Percentiles rank a stretch among this genome's conserved stretches.
Conservation (phyloP, 2,329 filamentous ascomycete genomes). For the Cladosporium velox region DNA sequence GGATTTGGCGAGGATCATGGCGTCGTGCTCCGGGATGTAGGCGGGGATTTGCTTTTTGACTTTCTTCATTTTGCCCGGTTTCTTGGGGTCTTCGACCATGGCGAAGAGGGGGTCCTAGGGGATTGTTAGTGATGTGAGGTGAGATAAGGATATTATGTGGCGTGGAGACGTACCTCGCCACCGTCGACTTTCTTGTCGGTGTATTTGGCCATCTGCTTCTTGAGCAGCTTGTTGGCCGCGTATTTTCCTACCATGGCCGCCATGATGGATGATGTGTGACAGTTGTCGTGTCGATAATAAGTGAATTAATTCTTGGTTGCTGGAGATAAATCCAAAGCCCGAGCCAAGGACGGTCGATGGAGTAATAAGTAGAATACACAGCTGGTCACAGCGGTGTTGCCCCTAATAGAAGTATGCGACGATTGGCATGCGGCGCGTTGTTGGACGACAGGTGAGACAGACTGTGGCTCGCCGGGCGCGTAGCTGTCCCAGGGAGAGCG, state of each 20-base stretch:
- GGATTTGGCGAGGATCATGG: slow-evolving; percentile 77
- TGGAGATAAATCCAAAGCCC: neutral
- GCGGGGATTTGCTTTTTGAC: slow-evolving; percentile 80
- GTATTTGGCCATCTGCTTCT: slow-evolving; percentile 52
- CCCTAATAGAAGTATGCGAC: slow-evolving; percentile 16
- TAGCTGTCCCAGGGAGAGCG: slow-evolving; percentile 15
- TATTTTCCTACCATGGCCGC: slow-evolving; percentile 50
- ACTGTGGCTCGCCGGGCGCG: slow-evolving; percentile 16
- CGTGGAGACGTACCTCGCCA: slow-evolving; percentile 42
- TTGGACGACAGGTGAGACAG: slow-evolving; percentile 10
- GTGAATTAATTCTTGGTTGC: neutral
- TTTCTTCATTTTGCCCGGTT: slow-evolving; percentile 75
- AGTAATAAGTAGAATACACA: neutral
- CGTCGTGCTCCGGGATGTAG: slow-evolving; percentile 81
- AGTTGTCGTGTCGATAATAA: neutral
- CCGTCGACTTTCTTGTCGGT: slow-evolving; percentile 44
- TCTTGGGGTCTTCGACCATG: slow-evolving; percentile 71
- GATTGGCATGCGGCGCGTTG: slow-evolving; percentile 20
- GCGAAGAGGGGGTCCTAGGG: slow-evolving; percentile 90
- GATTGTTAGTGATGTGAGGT: slow-evolving; percentile 16
- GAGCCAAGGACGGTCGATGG: neutral
- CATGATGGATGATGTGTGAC: slow-evolving; percentile 39
- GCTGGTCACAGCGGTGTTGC: slow-evolving; percentile 15
- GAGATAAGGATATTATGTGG: neutral
- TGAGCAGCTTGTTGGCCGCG: slow-evolving; percentile 52